phyloP scores from a whole-genome alignment of 2,329 filamentous ascomycete species.

The Samsoniella hepiali region DNA sequence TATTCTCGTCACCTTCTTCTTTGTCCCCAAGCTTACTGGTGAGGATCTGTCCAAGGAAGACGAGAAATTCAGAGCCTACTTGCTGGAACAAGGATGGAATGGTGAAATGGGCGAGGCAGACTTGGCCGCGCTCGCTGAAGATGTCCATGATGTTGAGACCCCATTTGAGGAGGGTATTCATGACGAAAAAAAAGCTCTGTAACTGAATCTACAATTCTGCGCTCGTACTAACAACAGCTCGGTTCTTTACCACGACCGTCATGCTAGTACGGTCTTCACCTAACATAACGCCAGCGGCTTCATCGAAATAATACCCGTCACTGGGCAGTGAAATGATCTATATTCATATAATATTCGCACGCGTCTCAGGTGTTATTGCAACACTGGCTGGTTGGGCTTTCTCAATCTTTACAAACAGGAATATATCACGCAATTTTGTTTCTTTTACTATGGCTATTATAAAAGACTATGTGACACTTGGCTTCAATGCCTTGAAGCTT shows the following conservation, averaged over 20 bases:
- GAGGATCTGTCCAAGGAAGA: constrained; percentile 43
- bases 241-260: no score
- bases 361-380: background rate
- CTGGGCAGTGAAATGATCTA: background rate
- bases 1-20: constrained; percentile 45
- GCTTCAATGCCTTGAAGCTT: constrained; percentile 19
- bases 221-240: background rate
- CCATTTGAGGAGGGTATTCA: background rate
- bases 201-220: background rate
- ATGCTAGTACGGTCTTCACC: no score
- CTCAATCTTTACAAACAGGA: background rate
- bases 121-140: constrained; percentile 10
- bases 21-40: constrained; percentile 43
- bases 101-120: constrained; percentile 39
- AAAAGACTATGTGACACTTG: background rate
- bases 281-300: no score
- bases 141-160: constrained; percentile 9
- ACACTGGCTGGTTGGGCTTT: background rate
- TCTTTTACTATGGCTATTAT: background rate
- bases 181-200: background rate
- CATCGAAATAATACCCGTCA: background rate
- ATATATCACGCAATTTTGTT: background rate
- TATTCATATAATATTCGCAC: background rate
- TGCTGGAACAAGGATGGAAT: constrained; percentile 44
- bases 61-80: constrained; percentile 42